Conservation (phyloP, 768 basidiomycete species). For the Tulasnella sp. region DNA sequence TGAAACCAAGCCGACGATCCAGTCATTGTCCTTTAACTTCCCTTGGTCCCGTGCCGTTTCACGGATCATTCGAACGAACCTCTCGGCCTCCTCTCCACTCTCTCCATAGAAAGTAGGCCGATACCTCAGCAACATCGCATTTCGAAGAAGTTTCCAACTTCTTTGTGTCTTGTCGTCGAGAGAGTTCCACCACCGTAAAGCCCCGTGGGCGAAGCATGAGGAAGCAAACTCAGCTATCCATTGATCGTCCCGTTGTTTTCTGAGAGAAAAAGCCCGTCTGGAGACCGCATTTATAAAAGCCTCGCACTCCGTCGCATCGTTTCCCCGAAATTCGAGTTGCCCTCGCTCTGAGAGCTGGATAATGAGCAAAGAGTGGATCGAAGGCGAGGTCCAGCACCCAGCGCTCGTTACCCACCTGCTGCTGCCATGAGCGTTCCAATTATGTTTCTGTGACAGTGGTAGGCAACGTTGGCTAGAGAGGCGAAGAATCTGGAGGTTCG, state of each 20-base stretch:
- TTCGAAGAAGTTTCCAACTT: background rate
- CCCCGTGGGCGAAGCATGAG: background rate
- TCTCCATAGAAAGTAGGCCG: background rate
- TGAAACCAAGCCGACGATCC: too few relatives aligned
- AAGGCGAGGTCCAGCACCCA: background rate
- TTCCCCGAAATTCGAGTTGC: background rate
- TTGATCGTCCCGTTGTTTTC: background rate
- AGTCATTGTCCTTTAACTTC: too few relatives aligned
- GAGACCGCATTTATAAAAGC: background rate
- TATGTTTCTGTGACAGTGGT: background rate
- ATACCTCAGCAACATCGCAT: background rate
- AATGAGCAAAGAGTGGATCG: background rate
- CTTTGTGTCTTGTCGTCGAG: background rate
- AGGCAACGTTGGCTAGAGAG: too few relatives aligned
- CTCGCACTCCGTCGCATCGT: background rate
- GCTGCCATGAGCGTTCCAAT: background rate
- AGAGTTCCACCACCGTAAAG: background rate
- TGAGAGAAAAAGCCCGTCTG: constrained; percentile 13
- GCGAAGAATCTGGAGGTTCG: too few relatives aligned
- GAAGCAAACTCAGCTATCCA: background rate
- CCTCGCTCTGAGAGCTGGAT: background rate
- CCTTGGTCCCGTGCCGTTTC: too few relatives aligned
- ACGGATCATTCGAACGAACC: too few relatives aligned
- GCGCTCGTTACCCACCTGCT: background rate
- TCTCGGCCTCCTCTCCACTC: background rate